Evolutionary conservation across 495 filamentous ascomycete species (phyloP), one percentile per base, ranked within the genome.

Genomic region (Penicillium paxilli): DNA sequence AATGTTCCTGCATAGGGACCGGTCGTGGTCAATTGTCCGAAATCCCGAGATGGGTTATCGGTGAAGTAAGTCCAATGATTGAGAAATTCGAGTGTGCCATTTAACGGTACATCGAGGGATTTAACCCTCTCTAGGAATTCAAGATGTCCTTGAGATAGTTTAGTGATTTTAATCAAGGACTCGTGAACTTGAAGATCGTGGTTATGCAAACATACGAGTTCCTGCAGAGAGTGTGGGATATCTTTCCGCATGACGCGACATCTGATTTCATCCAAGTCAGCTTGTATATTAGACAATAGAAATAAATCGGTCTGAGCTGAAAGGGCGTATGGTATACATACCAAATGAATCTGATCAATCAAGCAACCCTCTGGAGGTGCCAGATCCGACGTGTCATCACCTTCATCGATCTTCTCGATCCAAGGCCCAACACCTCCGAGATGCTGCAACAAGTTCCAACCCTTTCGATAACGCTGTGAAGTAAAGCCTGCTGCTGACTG

Each of bases 361-460:
- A 54, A 57, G 49, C 83, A 86, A 8, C 74, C 72, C 26, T 69
- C 58, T 1, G 82, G 80, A 14, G 69, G 59, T 9, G 65, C 70
- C 48, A 83, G 72, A 1, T 68, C 75, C 33, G 47, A 51, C 22
- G 65, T 62, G 9, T 70, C 62, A 21, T 71, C 65, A 1, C 71
- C 63, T 21, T 66, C 72, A 47, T 75, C 70, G 14, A 71, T 49
- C 50, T 80, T 83, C 58, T 80, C 72, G 40, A 86, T 68, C 83
- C 82, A 85, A 9, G 83, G 83, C 1, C 83, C 79, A 63, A 82
- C 81, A 5, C 83, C 82, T 9, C 83, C 83, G 5, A 83, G 65
- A 60, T 85, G 79, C 49, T 83, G 76, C 20, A 81, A 66, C 40
- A 84, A 57, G 57, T 83, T 79, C 82, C 82, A 85, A 53, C 44